phyloP scores from a whole-genome alignment of 306 rosid genomes.

The Erythrophleum fordii region DNA sequence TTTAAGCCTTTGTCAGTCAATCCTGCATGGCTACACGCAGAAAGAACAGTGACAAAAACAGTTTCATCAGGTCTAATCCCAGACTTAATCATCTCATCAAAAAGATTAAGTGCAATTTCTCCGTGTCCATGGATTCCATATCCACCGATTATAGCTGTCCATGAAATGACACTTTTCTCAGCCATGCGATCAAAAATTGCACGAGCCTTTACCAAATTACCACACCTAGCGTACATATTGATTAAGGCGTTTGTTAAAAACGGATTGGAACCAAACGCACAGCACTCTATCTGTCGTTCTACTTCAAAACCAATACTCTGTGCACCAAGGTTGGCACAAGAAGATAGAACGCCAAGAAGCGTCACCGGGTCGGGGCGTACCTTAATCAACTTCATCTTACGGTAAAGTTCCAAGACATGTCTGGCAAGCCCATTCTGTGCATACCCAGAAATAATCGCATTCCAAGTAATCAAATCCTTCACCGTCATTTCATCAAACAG shows the following conservation, averaged over 20 bases:
- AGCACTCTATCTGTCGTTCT: slow-evolving; percentile 38
- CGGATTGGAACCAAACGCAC: slow-evolving; percentile 47
- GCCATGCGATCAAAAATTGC: slow-evolving; percentile 39
- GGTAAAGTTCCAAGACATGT: slow-evolving; percentile 67
- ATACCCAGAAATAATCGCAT: slow-evolving; percentile 88
- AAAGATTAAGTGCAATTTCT: slow-evolving; percentile 65
- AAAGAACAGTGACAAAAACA: slow-evolving; percentile 71
- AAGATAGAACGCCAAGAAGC: slow-evolving; percentile 54
- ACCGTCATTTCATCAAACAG: slow-evolving; percentile 67
- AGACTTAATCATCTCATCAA: slow-evolving; percentile 63
- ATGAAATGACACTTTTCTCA: slow-evolving; percentile 52
- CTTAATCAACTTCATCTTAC: slow-evolving; percentile 43
- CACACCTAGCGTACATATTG: slow-evolving; percentile 65
- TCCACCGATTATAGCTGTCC: slow-evolving; percentile 81
- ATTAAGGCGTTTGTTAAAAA: slow-evolving; percentile 54
- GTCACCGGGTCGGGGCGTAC: slow-evolving; percentile 53
- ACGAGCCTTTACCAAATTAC: slow-evolving; percentile 48
- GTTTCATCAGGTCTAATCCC: slow-evolving; percentile 77
- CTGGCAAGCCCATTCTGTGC: slow-evolving; percentile 77
- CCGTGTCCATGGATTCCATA: slow-evolving; percentile 94
- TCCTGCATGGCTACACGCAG: slow-evolving; percentile 92
- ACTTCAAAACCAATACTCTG: slow-evolving; percentile 52
- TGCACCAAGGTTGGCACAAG: slow-evolving; percentile 59
- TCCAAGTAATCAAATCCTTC: slow-evolving; percentile 85
- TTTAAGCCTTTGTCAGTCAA: slow-evolving; percentile 71